Percentiles rank a stretch among this genome's conserved stretches.
These are phyloP conservation scores for Penicillium sp. DNA, from an alignment of 2,329 filamentous ascomycete species.

Conservation along the genomic window DNA sequence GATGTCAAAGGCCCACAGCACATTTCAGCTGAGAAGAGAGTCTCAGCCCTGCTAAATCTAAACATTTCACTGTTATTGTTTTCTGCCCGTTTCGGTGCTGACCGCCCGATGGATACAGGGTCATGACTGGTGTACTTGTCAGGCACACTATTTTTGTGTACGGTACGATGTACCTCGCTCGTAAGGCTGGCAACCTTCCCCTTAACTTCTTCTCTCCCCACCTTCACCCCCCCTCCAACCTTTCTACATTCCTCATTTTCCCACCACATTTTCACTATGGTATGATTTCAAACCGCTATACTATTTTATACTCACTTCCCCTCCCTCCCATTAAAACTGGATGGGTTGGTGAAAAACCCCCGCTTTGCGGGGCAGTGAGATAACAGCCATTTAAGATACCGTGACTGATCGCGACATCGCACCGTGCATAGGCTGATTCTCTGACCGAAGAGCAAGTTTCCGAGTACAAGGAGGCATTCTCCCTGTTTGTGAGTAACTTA, in stretches of 20 bases:
- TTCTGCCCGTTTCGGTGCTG: neutral
- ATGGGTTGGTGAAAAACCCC: constrained; percentile 20
- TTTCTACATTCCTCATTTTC: constrained; percentile 14
- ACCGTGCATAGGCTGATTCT: constrained; percentile 75
- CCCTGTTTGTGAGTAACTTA: constrained; percentile 83
- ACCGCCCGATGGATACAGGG: constrained; percentile 9
- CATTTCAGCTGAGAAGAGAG: constrained; percentile 1
- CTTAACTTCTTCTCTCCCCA: constrained; percentile 24
- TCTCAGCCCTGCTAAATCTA: neutral
- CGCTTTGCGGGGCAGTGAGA: constrained; percentile 35
- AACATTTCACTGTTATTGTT: neutral
- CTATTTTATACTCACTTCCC: neutral
- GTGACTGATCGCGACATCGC: constrained; percentile 28
- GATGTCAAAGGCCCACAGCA: neutral
- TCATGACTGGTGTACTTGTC: constrained; percentile 17
- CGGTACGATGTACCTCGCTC: constrained; percentile 7
- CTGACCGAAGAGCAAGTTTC: constrained; percentile 99
- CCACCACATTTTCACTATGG: constrained; percentile 29
- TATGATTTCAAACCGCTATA: constrained; percentile 15
- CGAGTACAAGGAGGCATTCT: constrained; percentile 99
- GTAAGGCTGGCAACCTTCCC: constrained; percentile 25
- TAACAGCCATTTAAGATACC: constrained; percentile 19
- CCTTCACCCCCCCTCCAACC: constrained; percentile 18
- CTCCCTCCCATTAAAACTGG: neutral
- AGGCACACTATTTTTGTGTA: constrained; percentile 19